Evolutionary conservation across 129 eudicot species (phyloP).

Genomic region (Tagetes erecta): DNA sequence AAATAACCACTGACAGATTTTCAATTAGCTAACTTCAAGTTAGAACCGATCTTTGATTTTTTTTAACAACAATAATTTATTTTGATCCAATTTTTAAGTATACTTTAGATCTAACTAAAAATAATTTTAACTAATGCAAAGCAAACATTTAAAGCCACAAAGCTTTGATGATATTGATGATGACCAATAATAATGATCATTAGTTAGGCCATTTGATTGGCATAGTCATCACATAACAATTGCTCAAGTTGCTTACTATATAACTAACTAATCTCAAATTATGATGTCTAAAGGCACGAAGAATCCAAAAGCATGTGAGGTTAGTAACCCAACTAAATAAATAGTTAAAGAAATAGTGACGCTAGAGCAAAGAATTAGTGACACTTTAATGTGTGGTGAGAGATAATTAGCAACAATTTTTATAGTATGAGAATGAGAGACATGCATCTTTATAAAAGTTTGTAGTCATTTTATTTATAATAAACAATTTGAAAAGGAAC

Average conservation of each 20-base stretch:
- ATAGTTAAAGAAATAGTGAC: neutral
- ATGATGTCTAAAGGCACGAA: constrained; percentile 27
- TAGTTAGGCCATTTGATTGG: constrained; percentile 36
- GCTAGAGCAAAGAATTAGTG: neutral
- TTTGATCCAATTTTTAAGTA: neutral
- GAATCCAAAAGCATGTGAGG: constrained; percentile 27
- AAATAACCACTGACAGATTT: too few relatives aligned
- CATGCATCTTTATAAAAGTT: neutral
- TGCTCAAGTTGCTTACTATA: constrained; percentile 19
- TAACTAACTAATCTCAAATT: constrained; percentile 2
- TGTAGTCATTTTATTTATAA: neutral
- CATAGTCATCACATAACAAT: constrained; percentile 32
- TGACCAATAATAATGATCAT: constrained; percentile 26
- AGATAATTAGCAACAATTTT: neutral
- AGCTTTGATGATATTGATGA: constrained; percentile 27
- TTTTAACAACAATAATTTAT: too few relatives aligned
- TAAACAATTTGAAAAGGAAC: neutral
- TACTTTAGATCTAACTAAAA: neutral
- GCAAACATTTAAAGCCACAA: constrained; percentile 4
- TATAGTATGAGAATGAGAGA: neutral
- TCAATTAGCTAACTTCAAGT: neutral
- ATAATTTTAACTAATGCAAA: neutral
- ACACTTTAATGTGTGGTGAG: neutral
- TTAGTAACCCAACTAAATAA: neutral
- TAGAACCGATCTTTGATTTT: neutral